A percentile compares a stretch with the other conserved stretches of the same genome.
phyloP scores from a whole-genome alignment of 805 yeast species.

The Myxozyma kluyveri region DNA sequence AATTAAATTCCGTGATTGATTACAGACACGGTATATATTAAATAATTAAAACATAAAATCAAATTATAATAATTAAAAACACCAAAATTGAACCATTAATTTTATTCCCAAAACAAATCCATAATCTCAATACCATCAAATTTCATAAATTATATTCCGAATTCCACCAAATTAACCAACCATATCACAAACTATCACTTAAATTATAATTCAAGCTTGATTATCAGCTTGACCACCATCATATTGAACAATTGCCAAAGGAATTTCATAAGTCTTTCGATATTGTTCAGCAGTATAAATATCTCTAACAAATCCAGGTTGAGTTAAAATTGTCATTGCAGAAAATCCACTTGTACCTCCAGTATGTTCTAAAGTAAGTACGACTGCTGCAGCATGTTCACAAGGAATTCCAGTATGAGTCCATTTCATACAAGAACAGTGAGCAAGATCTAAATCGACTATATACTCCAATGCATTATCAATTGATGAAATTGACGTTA shows the following conservation, averaged over 20 bases:
- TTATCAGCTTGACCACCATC: too few species aligned
- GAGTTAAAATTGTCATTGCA: not conserved
- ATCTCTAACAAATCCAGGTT: not conserved
- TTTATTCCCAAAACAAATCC: too few species aligned
- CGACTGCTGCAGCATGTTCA: slow-evolving; percentile 17
- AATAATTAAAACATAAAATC: too few species aligned
- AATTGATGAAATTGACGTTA: slow-evolving; percentile 2
- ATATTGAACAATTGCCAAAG: slow-evolving; percentile 13
- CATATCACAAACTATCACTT: too few species aligned
- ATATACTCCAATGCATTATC: slow-evolving; percentile 11
- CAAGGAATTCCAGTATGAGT: slow-evolving; percentile 17
- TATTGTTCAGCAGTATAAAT: slow-evolving; percentile 1
- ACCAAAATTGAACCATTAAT: too few species aligned
- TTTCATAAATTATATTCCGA: too few species aligned
- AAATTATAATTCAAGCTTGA: too few species aligned
- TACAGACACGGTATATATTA: too few species aligned
- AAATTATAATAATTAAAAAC: too few species aligned
- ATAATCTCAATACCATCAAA: too few species aligned
- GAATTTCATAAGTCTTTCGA: slow-evolving; percentile 15
- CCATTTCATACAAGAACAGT: slow-evolving; percentile 22
- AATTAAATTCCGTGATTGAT: too few species aligned
- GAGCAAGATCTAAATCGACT: slow-evolving; percentile 10
- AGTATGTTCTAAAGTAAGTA: not conserved
- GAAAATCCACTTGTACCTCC: not conserved
- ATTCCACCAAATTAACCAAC: too few species aligned